These are phyloP conservation scores for Penicillium coprophilum DNA, from an alignment of 495 filamentous ascomycete species.

Conservation along the genomic window DNA sequence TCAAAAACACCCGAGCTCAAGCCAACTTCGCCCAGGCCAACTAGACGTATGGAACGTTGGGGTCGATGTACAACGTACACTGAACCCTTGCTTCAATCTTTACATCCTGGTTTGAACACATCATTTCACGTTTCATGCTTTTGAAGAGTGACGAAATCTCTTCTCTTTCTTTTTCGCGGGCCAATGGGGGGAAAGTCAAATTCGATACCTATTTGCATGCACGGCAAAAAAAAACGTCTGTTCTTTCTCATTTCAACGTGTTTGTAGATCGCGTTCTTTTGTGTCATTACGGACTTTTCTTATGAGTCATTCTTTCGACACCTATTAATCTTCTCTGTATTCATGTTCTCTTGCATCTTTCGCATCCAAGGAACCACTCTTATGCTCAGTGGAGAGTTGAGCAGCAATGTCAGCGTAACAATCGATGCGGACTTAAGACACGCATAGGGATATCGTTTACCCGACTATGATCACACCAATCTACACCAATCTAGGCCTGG, in stretches of 20 bases:
- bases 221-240: neutral
- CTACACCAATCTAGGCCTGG: neutral
- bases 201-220: constrained; percentile 35
- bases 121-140: constrained; percentile 24
- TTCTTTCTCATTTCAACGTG: neutral
- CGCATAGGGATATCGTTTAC: constrained; percentile 11
- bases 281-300: neutral
- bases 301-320: neutral
- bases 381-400: neutral
- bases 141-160: constrained; percentile 33
- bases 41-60: constrained; percentile 7
- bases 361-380: neutral
- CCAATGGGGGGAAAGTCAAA: constrained; percentile 21
- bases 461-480: constrained; percentile 26
- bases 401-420: neutral
- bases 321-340: neutral
- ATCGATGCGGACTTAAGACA: neutral
- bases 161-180: constrained; percentile 20
- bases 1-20: constrained; percentile 75
- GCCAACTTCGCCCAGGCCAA: constrained; percentile 43
- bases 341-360: neutral
- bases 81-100: neutral
- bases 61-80: constrained; percentile 3
- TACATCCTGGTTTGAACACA: neutral
- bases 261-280: neutral